Evolutionary conservation across 2,329 filamentous ascomycete species (phyloP), one percentile per base, ranked within the genome.

Genomic region (Drechslerella coelobrocha): DNA sequence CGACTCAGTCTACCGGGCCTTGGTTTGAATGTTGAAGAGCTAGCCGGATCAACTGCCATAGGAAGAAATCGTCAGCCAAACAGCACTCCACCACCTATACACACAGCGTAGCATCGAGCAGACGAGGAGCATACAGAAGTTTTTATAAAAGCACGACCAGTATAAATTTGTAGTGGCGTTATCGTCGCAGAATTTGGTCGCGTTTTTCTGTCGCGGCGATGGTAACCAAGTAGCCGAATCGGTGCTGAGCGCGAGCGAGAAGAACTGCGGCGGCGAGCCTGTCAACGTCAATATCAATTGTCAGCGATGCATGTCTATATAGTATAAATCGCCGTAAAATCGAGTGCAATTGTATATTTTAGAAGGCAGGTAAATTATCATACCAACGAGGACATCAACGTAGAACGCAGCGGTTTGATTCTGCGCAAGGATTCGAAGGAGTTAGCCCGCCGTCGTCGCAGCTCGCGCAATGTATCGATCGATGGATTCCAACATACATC

Each of bases 181-280:
- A 10, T 48, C 17, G 8, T 63, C 59, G 54, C 66, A 71, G 26
- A 71, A 71, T 6, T 37, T 12, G 14, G 51, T 43, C 6, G 45
- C 53, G 27, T 54, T 63, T 4, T 6, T 24, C n/a, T 60, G 59
- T 31, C 24, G 51, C 1, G 59, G 59, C 2, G 65, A 57, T 14
- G 66, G 66, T 14, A 71, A 41, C 66, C 66, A 71, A 21, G 66
- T 71, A 10, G 54, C 54, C 27, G 66, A 60, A 19, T 48, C 53
- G 7, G 59, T 71, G 53, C 66, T 71, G 9, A 71, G 59, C 19
- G 59, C 59, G 23, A 71, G 26, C n/a, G 66, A 63, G 54, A 71
- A 63, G 41, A 71, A 71, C 19, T 71, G 66, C 27, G 66, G 66
- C n/a, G 66, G 66, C 26, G 66, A 59, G 53, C 66, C 66, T 71